A percentile compares a stretch with the other conserved stretches of the same genome.
These are phyloP conservation scores for Zymoseptoria tritici DNA, from an alignment of 2,329 filamentous ascomycete species.

Conservation along the genomic window DNA sequence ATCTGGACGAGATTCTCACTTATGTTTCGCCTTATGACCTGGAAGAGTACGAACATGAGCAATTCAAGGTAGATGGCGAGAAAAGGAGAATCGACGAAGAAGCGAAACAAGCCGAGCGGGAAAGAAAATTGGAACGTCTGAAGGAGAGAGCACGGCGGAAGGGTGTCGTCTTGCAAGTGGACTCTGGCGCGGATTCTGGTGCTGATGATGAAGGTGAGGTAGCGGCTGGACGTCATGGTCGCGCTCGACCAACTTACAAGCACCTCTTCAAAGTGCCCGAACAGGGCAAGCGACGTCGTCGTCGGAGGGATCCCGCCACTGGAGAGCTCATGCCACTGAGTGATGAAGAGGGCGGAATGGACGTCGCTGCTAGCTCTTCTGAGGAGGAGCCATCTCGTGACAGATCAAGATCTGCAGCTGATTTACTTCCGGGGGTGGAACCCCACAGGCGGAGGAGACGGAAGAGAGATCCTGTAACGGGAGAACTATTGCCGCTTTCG, in stretches of 20 bases:
- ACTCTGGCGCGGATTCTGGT: conserved; percentile 6
- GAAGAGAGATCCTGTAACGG: conserved; percentile 26
- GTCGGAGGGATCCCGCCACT: conserved; percentile 25
- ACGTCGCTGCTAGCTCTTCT: conserved; percentile 6
- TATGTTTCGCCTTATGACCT: conserved; percentile 30
- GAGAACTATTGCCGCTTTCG: conserved; percentile 21
- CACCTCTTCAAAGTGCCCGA: conserved; percentile 18
- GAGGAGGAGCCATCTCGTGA: conserved; percentile 5
- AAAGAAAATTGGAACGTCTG: conserved; percentile 7
- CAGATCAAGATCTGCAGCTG: neutral
- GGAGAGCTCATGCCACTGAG: conserved; percentile 25
- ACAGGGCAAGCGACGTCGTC: conserved; percentile 14
- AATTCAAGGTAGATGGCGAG: conserved; percentile 25
- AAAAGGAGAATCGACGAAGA: conserved; percentile 13
- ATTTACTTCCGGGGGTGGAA: neutral
- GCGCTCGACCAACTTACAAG: conserved; percentile 29
- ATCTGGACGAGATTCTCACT: conserved; percentile 26
- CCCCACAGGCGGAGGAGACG: conserved; percentile 19
- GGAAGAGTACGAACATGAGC: conserved; percentile 28
- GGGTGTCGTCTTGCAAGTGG: conserved; percentile 12
- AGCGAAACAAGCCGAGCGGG: conserved; percentile 18
- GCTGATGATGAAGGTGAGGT: conserved; percentile 8
- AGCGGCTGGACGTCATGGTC: conserved; percentile 17
- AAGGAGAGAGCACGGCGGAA: conserved; percentile 16
- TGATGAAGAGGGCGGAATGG: conserved; percentile 15